A percentile compares a stretch with the other conserved stretches of the same genome.
Conservation (phyloP, 1,139 yeast genomes). For the Kazachstania sp. region DNA sequence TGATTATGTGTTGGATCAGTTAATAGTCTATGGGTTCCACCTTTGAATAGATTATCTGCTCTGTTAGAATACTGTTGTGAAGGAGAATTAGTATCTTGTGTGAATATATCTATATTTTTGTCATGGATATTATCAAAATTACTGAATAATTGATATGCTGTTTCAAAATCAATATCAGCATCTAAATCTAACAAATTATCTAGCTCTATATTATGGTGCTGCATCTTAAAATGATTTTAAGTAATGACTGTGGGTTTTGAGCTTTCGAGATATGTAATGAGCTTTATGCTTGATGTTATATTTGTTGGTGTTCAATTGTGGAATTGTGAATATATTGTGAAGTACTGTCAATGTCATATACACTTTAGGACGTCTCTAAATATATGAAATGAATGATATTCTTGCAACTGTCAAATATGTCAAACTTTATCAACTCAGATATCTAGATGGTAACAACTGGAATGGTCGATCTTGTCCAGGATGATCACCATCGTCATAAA, state of each 20-base stretch:
- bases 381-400: background rate
- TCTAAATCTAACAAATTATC: constrained; percentile 23
- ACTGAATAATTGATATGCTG: constrained; percentile 28
- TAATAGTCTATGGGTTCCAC: background rate
- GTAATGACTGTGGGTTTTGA: background rate
- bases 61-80: background rate
- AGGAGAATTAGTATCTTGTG: background rate
- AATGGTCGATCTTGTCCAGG: too few species aligned
- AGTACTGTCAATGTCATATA: too few species aligned
- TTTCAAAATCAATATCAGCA: constrained; percentile 30
- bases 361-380: too few species aligned
- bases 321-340: too few species aligned
- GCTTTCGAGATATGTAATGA: background rate
- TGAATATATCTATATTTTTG: background rate
- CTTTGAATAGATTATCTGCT: background rate
- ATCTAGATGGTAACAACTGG: too few species aligned
- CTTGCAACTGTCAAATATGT: background rate
- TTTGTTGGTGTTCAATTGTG: too few species aligned
- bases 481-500: too few species aligned
- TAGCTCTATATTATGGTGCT: constrained; percentile 2
- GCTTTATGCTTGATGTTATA: background rate
- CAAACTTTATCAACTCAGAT: too few species aligned
- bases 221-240: background rate
- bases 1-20: background rate
- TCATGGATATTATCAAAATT: constrained; percentile 8